Base-by-base conservation (phyloP, 2,329 filamentous ascomycete genomes). In the Aspergillus hiratsukae region DNA sequence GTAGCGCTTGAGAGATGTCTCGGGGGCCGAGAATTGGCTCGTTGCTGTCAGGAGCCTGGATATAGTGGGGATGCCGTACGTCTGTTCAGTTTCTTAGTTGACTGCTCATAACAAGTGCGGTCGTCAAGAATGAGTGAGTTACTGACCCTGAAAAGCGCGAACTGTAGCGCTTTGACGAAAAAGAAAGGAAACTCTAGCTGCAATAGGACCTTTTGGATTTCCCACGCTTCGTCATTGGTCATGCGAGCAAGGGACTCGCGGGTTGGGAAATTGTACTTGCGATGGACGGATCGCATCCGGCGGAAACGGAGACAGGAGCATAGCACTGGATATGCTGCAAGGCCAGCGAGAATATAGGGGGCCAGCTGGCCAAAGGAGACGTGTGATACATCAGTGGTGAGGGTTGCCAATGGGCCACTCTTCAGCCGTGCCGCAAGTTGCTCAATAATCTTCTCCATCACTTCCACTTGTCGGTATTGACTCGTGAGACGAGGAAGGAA, bases 11-110 rank as follows among this genome's bases (percentile, higher is more conserved):
- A 76, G 72, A 0, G 81, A 78, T 10, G 75, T 80, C n/a, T 72
- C 69, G 1, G 71, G 62, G 8, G 72, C 71, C 2, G 74, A 72
- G 31, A 84, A 76, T 61, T 84, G 78, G 40, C 72, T 75, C 1
- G 82, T 84, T 40, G 74, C 74, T 0, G 73, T 72, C 7, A 84
- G 74, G 3, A 83, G 66, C 3, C 62, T 64, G 0, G 81, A 83
- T 52, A 84, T 83, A 19, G 76, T 74, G 0, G 83, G 81, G 54
- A 85, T 82, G 7, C 81, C 82, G 61, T 84, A 84, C 1, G 81
- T 83, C 75, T 81, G 45, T 9, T n/a, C 17, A 14, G 14, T 57
- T n/a, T 55, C 48, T 56, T 28, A 51, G 51, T 51, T 46, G 27
- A 35, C 28, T 19, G 17, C 29, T 14, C 27, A 23, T 41, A 46